Percentiles rank a stretch among this genome's conserved stretches.
phyloP scores from a whole-genome alignment of 257 asterid species.

The Forsythia suspensa region DNA sequence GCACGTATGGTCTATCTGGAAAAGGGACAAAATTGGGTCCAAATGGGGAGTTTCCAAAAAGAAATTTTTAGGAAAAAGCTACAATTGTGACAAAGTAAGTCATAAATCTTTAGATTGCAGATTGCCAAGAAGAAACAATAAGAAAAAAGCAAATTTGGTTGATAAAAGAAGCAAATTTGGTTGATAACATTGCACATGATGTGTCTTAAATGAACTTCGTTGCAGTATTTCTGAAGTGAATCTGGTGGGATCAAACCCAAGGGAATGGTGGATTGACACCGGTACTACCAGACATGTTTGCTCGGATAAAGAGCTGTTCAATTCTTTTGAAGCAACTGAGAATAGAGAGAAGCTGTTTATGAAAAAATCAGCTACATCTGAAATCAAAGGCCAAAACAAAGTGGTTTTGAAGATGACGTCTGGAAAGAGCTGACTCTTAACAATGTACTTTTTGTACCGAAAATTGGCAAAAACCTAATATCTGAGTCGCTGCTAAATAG shows the following conservation, averaged over 20 bases:
- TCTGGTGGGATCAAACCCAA: neutral
- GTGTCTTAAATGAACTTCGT: neutral
- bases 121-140: too few species aligned
- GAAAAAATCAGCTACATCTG: neutral
- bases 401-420: neutral
- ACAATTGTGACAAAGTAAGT: too few species aligned
- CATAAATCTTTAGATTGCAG: too few species aligned
- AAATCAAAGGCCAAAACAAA: neutral
- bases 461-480: too few species aligned
- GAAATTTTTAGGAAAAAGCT: too few species aligned
- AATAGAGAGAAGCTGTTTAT: neutral
- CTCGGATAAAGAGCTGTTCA: neutral
- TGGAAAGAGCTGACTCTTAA: neutral
- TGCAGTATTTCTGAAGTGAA: neutral
- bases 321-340: neutral
- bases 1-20: too few species aligned
- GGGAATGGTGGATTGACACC: conserved; percentile 1
- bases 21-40: too few species aligned
- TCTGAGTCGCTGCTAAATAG: too few species aligned
- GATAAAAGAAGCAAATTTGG: too few species aligned
- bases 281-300: neutral
- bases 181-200: too few species aligned
- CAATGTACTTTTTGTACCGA: neutral
- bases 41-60: too few species aligned
- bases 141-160: too few species aligned